A percentile compares a stretch with the other conserved stretches of the same genome.
Evolutionary conservation across 805 yeast genomes (phyloP).

Genomic region (Spathaspora sp.): DNA sequence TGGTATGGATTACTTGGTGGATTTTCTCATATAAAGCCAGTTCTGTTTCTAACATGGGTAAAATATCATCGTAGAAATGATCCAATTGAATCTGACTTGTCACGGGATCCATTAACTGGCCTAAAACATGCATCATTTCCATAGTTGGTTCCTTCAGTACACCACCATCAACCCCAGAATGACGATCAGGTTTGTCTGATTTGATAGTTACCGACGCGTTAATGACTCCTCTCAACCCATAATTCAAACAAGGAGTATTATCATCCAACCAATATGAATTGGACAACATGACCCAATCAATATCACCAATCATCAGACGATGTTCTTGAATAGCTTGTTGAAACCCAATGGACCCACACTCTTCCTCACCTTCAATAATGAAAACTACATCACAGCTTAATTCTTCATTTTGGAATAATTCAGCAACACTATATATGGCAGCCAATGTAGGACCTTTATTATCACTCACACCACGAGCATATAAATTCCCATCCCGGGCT

Average conservation of each 20-base stretch:
- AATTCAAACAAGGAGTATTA: slow-evolving; percentile 83
- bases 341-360: slow-evolving; percentile 86
- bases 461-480: slow-evolving; percentile 91
- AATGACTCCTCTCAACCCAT: slow-evolving; percentile 90
- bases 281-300: slow-evolving; percentile 87
- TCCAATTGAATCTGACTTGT: slow-evolving; percentile 55
- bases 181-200: slow-evolving; percentile 82
- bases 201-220: slow-evolving; percentile 70
- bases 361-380: slow-evolving; percentile 93
- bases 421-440: slow-evolving; percentile 82
- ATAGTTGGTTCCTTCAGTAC: slow-evolving; percentile 82
- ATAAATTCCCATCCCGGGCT: slow-evolving; percentile 78
- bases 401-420: slow-evolving; percentile 46
- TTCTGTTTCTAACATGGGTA: slow-evolving; percentile 57
- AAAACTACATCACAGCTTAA: slow-evolving; percentile 75
- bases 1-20: slow-evolving; percentile 30
- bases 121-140: slow-evolving; percentile 71
- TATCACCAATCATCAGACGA: slow-evolving; percentile 46
- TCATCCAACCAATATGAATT: slow-evolving; percentile 95
- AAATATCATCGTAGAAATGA: slow-evolving; percentile 65
- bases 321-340: slow-evolving; percentile 57
- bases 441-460: slow-evolving; percentile 93
- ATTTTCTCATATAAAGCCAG: slow-evolving; percentile 60
- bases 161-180: slow-evolving; percentile 97
- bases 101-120: slow-evolving; percentile 52